Base-by-base conservation (phyloP, 805 yeast genomes). In the Schizosaccharomyces osmophilus region DNA sequence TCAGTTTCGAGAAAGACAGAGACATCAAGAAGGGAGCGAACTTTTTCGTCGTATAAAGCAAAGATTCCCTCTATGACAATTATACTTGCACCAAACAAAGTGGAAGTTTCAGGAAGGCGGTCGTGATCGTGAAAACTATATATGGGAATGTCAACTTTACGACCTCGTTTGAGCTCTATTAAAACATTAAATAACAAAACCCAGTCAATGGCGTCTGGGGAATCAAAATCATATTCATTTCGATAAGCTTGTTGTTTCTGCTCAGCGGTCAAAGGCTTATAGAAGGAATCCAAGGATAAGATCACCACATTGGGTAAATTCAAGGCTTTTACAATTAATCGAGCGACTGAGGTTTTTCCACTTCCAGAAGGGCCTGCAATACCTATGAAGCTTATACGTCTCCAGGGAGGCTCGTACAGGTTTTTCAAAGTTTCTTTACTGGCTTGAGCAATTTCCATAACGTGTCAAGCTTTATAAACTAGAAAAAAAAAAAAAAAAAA, bases 341-440 rank as follows among this genome's bases (percentile, higher is more conserved):
- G 82, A 0, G 97, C 93, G 22, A 93, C 87, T 43, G 95, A 84
- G 0, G 97, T 90, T 69, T 90, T 90, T 1, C 98, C 98, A 0
- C 95, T 86, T 1, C 97, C 94, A 15, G 60, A 57, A 13, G 60
- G 57, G 6, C 57, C 57, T 24, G 57, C 57, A 51, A 51, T 51
- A 1, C 57, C 57, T 17, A 51, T 29, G 36, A 51, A 51, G 5
- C 57, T 36, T 17, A 51, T 29, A 19, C 32, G 22, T 24, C 57
- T 22, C 57, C 57, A 51, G 4, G 57, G 57, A 29, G 57, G 57
- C n/a, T 51, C 36, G 15, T 51, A 51, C 41, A 36, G 41, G 41
- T 36, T 36, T 36, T 36, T 36, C 17, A 36, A 11, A 36, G 41
- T 11, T 36, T 36, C 41, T 13, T 36, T 13, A 11, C 8, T 36